phyloP scores from a whole-genome alignment of 345 rosid species.

The Melaleuca alternifolia region DNA sequence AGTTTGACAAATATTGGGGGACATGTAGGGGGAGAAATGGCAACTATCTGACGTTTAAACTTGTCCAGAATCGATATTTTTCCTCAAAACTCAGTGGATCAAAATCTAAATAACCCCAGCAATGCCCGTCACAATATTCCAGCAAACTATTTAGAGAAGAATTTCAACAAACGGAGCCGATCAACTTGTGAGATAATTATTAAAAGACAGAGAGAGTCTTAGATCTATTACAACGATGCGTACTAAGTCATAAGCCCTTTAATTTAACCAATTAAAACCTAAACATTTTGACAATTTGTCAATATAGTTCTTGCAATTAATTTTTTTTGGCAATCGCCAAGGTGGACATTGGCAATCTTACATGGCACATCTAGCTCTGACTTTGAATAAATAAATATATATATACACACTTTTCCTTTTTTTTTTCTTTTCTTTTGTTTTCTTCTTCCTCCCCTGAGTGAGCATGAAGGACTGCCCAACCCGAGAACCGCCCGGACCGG shows the following conservation, averaged over 20 bases:
- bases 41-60: conserved; percentile 49
- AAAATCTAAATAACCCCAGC: not conserved
- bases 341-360: rapidly evolving
- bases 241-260: no score
- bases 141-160: not conserved
- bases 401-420: no score
- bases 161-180: not conserved
- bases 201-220: not conserved
- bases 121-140: not conserved
- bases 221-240: not conserved
- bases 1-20: no score
- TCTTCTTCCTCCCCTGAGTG: not conserved
- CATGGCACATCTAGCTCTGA: not conserved
- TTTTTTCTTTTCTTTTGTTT: not conserved
- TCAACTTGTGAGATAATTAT: not conserved
- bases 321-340: no score
- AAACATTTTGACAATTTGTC: no score
- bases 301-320: no score
- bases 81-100: not conserved
- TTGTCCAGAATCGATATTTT: conserved; percentile 18
- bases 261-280: no score
- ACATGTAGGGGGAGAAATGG: conserved; percentile 63
- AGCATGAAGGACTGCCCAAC: no score
- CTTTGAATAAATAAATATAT: no score
- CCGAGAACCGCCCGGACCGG: no score